Base-by-base conservation (phyloP, 257 asterid species). In the Galeopsis tetrahit region DNA sequence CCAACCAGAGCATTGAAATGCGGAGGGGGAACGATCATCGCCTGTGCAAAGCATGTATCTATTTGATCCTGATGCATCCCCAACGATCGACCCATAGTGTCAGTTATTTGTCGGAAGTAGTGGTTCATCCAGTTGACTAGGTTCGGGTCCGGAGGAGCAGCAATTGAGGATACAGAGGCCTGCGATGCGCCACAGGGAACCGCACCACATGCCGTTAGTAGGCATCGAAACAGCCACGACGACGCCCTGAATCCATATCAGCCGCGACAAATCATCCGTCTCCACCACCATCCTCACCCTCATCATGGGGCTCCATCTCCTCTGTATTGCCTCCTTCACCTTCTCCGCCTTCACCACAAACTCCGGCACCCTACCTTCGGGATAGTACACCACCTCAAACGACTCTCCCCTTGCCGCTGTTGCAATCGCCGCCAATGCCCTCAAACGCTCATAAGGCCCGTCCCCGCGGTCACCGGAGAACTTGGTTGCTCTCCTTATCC, bases 341-440 rank as follows among this genome's bases (percentile, higher is more conserved):
- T 14, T 68, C 68, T 84, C 89, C 17, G 86, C 86, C 48, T 21
- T 59, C 81, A 89, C 94, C 74, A 89, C 89, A 13, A 89, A 89
- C 63, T 73, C 82, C 3, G 82, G 78, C 68, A 56, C 75, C 13
- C 87, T 89, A 7, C 49, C 28, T 78, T 73, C 78, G 0, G 96
- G 95, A 58, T 77, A 77, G 67, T 78, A 90, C 66, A 75, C 76
- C 43, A 80, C 95, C 82, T 83, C 96, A 75, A 90, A 90, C 34
- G 69, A 66, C 80, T 55, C 1, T 51, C 95, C 95, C 21, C 61
- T 78, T 8, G 58, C 72, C 13, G 85, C 88, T 42, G 36, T 79
- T 71, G 79, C 82, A 0, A 76, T 55, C 35, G 78, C 84, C 63
- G 72, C 67, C 42, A 52, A 14, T 4, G 66, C 76, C 75, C n/a